Conservation (phyloP, 345 rosid genomes). For the Draba incana region DNA sequence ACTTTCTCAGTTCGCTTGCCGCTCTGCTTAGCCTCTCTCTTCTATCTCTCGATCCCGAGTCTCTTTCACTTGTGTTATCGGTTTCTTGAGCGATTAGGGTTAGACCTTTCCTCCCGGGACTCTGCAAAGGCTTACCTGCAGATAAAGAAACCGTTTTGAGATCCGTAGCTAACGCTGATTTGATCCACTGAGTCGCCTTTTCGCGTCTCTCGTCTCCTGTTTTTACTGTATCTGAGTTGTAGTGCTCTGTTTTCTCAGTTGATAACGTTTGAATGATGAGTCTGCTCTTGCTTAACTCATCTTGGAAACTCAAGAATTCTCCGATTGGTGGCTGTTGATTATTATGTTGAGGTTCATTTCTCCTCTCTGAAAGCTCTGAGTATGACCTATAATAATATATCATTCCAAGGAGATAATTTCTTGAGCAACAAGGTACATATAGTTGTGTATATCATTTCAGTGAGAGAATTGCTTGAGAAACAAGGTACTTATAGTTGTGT, state of each 20-base stretch:
- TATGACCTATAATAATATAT: slow-evolving; percentile 47
- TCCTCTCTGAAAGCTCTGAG: slow-evolving; percentile 56
- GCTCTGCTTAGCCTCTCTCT: slow-evolving; percentile 32
- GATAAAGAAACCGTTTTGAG: slow-evolving; percentile 44
- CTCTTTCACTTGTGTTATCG: slow-evolving; percentile 36
- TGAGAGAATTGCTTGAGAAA: slow-evolving; percentile 11
- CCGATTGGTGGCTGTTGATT: slow-evolving; percentile 51
- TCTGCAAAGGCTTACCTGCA: slow-evolving; percentile 18
- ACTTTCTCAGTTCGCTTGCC: slow-evolving; percentile 45
- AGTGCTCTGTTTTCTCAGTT: slow-evolving; percentile 27
- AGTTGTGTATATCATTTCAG: neutral
- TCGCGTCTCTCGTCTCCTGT: slow-evolving; percentile 51
- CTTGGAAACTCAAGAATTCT: slow-evolving; percentile 58
- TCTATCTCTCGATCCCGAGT: slow-evolving; percentile 44
- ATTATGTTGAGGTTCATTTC: slow-evolving; percentile 35
- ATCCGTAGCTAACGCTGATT: slow-evolving; percentile 65
- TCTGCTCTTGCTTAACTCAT: slow-evolving; percentile 54
- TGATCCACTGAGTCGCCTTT: slow-evolving; percentile 59
- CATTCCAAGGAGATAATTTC: neutral
- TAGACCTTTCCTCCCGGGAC: slow-evolving; percentile 31
- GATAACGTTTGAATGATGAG: slow-evolving; percentile 50
- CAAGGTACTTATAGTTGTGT: neutral
- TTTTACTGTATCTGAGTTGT: slow-evolving; percentile 32
- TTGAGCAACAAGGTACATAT: slow-evolving; percentile 13
- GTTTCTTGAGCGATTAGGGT: slow-evolving; percentile 23